phyloP scores from a whole-genome alignment of 352 stramenopile genomes.

The Globisporangium rhizosaccharum region DNA sequence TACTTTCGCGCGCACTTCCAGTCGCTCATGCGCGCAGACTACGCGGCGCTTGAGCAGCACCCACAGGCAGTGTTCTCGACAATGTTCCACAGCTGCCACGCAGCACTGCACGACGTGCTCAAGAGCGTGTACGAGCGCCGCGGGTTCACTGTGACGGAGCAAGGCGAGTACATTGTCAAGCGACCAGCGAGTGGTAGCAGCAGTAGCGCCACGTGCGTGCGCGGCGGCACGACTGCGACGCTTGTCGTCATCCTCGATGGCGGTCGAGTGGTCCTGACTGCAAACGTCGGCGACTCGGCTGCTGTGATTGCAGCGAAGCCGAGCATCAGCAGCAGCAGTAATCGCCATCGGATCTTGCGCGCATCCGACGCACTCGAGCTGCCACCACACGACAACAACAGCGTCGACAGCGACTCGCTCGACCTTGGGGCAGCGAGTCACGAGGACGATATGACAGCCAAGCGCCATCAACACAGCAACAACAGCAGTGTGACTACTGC shows the following conservation, averaged over 20 bases:
- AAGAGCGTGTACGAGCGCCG: slow-evolving; percentile 46
- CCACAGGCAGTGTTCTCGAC: slow-evolving; percentile 41
- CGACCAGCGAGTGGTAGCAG: slow-evolving; percentile 8
- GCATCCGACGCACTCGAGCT: slow-evolving; percentile 19
- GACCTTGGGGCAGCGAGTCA: no score
- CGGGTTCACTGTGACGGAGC: slow-evolving; percentile 53
- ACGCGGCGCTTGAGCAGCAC: slow-evolving; percentile 41
- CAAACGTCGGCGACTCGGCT: slow-evolving; percentile 82
- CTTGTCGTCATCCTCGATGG: slow-evolving; percentile 74
- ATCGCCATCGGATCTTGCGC: slow-evolving; percentile 13
- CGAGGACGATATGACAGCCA: no score
- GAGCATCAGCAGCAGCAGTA: no score
- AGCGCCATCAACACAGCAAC: not conserved
- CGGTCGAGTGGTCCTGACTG: slow-evolving; percentile 59
- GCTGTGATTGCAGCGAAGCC: slow-evolving; percentile 30
- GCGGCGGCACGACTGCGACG: slow-evolving; percentile 86
- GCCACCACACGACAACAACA: no score
- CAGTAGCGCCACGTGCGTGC: slow-evolving; percentile 54
- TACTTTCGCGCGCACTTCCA: slow-evolving; percentile 68
- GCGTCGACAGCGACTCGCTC: no score
- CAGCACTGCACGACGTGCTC: slow-evolving; percentile 59
- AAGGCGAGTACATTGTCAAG: slow-evolving; percentile 62
- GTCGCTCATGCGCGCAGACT: slow-evolving; percentile 29
- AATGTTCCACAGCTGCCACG: slow-evolving; percentile 60
- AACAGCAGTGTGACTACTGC: not conserved